Evolutionary conservation across 805 yeast species (phyloP).

Genomic region (Candida succiphila): DNA sequence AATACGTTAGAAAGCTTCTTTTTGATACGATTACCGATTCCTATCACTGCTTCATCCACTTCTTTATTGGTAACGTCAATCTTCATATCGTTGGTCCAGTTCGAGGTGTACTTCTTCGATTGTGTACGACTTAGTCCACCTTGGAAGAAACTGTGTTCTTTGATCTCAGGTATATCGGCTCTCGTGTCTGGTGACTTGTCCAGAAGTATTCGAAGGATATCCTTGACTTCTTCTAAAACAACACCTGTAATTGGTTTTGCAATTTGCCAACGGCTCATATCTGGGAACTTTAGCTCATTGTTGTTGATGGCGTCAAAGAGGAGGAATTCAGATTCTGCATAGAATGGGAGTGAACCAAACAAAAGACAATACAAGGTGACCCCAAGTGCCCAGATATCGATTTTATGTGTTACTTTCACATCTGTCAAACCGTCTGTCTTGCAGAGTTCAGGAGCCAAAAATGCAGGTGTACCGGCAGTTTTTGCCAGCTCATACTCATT

Average conservation of each 20-base stretch:
- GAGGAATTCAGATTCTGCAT: constrained; percentile 78
- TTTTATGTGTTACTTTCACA: constrained; percentile 63
- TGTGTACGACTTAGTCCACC: constrained; percentile 19
- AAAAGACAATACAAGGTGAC: constrained; percentile 81
- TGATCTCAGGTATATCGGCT: constrained; percentile 61
- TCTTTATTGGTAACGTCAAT: constrained; percentile 60
- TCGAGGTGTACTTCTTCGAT: constrained; percentile 16
- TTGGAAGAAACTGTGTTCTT: constrained; percentile 58
- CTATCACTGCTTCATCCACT: constrained; percentile 67
- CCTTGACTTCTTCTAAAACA: constrained; percentile 34
- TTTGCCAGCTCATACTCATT: constrained; percentile 81
- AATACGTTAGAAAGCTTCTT: constrained; percentile 24
- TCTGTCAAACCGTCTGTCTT: constrained; percentile 38
- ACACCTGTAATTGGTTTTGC: constrained; percentile 10
- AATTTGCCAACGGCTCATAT: constrained; percentile 17
- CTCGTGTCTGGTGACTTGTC: constrained; percentile 63
- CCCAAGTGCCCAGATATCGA: constrained; percentile 98
- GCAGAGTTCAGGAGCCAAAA: constrained; percentile 91
- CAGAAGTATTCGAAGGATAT: constrained; percentile 51
- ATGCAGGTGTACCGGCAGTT: constrained; percentile 97
- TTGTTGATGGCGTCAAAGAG: constrained; percentile 74
- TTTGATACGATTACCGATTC: constrained; percentile 62
- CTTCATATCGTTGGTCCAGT: constrained; percentile 25
- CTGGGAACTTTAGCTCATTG: constrained; percentile 50
- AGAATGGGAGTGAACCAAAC: constrained; percentile 84